Conservation (phyloP, 768 basidiomycete species). For the Mycena floridula region DNA sequence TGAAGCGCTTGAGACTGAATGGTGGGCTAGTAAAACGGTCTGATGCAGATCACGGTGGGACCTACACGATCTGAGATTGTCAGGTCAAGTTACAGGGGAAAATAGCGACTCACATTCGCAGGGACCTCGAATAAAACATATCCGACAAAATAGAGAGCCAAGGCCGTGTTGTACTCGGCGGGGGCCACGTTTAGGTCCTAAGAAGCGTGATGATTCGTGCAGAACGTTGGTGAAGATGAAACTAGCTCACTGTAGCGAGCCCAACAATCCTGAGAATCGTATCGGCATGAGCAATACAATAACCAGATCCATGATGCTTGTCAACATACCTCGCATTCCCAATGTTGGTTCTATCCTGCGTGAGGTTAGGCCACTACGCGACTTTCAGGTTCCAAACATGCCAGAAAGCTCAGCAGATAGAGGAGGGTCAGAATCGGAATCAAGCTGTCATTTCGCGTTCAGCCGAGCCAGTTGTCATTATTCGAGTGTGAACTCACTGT, state of each 20-base stretch:
- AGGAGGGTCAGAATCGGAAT: slow-evolving; percentile 34
- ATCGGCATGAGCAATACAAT: neutral
- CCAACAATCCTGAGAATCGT: slow-evolving; percentile 59
- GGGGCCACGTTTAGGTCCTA: slow-evolving; percentile 47
- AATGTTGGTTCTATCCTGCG: slow-evolving; percentile 24
- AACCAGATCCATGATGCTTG: neutral
- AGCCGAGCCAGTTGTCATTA: neutral
- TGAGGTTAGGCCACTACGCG: neutral
- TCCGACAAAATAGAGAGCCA: slow-evolving; percentile 56
- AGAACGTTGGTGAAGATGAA: neutral
- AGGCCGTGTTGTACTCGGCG: slow-evolving; percentile 48
- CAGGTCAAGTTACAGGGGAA: neutral
- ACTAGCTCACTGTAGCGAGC: slow-evolving; percentile 32
- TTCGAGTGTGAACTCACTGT: slow-evolving; percentile 4
- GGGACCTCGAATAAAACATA: slow-evolving; percentile 60
- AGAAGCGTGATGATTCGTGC: neutral
- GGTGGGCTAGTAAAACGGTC: neutral
- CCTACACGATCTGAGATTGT: slow-evolving; percentile 34
- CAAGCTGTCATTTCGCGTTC: slow-evolving; percentile 15
- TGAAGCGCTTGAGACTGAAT: slow-evolving; percentile 47
- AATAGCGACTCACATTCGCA: slow-evolving; percentile 37
- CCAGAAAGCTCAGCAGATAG: slow-evolving; percentile 36
- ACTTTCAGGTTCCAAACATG: slow-evolving; percentile 8
- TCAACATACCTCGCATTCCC: slow-evolving; percentile 29
- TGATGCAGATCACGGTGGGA: neutral